These are phyloP conservation scores for Xylariaceae sp. DNA, from an alignment of 2,329 filamentous ascomycete genomes.

Conservation along the genomic window DNA sequence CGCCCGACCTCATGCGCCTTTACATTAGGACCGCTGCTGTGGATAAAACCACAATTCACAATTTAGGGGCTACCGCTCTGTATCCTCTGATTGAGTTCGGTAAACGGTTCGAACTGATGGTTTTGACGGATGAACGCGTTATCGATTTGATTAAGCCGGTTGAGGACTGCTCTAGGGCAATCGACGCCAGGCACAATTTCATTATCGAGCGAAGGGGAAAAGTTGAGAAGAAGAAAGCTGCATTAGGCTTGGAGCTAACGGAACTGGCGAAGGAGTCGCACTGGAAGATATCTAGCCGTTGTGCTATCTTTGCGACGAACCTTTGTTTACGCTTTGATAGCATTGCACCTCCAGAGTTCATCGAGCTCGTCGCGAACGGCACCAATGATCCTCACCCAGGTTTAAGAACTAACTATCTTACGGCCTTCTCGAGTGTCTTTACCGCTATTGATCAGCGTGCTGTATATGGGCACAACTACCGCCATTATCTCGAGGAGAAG, in stretches of 20 bases:
- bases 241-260: constrained; percentile 79
- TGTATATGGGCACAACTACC: constrained; percentile 82
- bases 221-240: constrained; percentile 83
- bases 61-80: constrained; percentile 76
- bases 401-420: constrained; percentile 77
- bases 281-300: constrained; percentile 94
- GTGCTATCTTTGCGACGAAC: constrained; percentile 87
- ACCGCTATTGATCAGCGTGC: constrained; percentile 86
- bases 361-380: constrained; percentile 80
- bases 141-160: constrained; percentile 72
- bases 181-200: constrained; percentile 69
- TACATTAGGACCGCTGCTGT: constrained; percentile 90
- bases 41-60: constrained; percentile 94
- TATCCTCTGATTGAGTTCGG: constrained; percentile 92
- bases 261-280: constrained; percentile 78
- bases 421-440: constrained; percentile 75
- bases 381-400: constrained; percentile 90
- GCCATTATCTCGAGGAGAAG: constrained; percentile 81
- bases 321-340: constrained; percentile 90
- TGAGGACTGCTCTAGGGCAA: constrained; percentile 63
- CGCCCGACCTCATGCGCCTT: constrained; percentile 82
- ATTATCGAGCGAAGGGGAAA: constrained; percentile 74
- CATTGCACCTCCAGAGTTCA: constrained; percentile 78
- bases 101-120: constrained; percentile 82
- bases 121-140: constrained; percentile 73